phyloP scores from a whole-genome alignment of 441 rosid species.

The Metrosideros polymorpha region DNA sequence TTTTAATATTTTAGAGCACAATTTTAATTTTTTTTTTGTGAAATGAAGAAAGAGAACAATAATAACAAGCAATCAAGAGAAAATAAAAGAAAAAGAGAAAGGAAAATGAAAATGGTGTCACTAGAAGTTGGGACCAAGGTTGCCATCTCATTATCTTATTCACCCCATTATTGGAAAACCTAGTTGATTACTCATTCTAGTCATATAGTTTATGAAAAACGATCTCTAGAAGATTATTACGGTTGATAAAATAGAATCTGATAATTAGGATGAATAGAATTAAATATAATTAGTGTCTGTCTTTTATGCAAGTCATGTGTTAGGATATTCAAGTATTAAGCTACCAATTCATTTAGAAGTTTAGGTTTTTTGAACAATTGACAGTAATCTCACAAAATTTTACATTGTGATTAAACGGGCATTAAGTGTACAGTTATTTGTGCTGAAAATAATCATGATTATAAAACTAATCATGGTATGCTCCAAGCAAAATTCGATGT shows the following conservation, averaged over 20 bases:
- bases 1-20: neutral
- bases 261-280: neutral
- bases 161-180: neutral
- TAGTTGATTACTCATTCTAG: neutral
- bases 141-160: neutral
- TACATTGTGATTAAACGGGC: neutral
- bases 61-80: no score
- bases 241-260: neutral
- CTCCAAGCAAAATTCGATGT: neutral
- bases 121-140: neutral
- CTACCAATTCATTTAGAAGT: rapidly evolving
- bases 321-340: neutral
- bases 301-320: neutral
- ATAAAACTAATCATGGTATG: neutral
- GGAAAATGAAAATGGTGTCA: neutral
- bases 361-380: no score
- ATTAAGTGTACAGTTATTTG: no score
- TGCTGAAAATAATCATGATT: neutral
- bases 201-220: neutral
- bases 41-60: no score
- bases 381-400: neutral
- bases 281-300: neutral
- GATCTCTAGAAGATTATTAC: neutral
- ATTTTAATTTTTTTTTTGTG: neutral
- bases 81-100: neutral